Base-by-base conservation (phyloP, 2,329 filamentous ascomycete species). In the Cytospora schulzeri region DNA sequence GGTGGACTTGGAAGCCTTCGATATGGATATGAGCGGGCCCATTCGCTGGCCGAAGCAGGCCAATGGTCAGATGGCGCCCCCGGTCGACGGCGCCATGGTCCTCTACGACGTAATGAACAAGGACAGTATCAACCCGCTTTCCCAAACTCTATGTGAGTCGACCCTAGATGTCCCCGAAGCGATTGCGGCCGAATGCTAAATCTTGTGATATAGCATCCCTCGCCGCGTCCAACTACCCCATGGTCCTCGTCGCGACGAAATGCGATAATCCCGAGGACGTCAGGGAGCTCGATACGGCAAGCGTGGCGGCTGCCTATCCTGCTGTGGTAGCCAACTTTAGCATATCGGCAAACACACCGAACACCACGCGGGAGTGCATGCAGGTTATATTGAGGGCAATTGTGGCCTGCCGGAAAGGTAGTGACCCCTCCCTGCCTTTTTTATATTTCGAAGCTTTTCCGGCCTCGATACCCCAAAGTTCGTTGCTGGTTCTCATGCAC, bases 71-170 rank as follows among this genome's bases (percentile, higher is more conserved):
- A 85, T 88, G 67, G 83, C 91, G 66, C 91, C 92, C 57, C 85
- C 83, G 50, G 85, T 97, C 72, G 91, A 98, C 72, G 94, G 91
- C 24, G 92, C 91, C 54, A 79, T 97, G 70, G 86, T 94, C 65
- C 80, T 98, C 57, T 97, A 97, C 81, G 92, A 97, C 82, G 90
- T 96, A 53, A 91, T 88, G 76, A 90, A 91, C 74, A 84, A 87
- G 70, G 86, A 88, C 66, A 94, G 89, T 74, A 86, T 96, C 70
- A 83, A 84, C 65, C 86, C 90, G 66, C 81, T 97, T 62, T 89
- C 91, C 50, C 85, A 90, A 70, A 87, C 91, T 67, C 81, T 96
- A 74, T 88, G 93, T 97, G 83, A 85, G 90, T 86, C 65, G 52
- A 19, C 35, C 53, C 15, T 59, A 33, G 22, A 57, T 26, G 11